Evolutionary conservation across 2,329 filamentous ascomycete species (phyloP), one percentile per base, ranked within the genome.

Genomic region (Beauveria sp.): DNA sequence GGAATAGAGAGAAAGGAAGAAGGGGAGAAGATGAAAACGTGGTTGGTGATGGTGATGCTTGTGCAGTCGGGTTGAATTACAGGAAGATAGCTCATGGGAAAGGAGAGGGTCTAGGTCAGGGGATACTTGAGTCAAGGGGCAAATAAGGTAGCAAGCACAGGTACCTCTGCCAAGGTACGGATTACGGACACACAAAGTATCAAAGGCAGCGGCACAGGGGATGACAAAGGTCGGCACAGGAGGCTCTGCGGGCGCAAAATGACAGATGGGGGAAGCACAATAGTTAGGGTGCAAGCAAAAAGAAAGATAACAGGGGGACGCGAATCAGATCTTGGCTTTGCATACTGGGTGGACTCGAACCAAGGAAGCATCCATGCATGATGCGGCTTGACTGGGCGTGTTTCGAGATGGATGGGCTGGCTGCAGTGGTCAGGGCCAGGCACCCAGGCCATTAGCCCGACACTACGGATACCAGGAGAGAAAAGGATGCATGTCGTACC

Each of bases 11-110:
- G 12, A 14, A 5, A 52, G 20, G 55, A 20, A 59, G 50, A 62
- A 12, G 46, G 20, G 51, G 34, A 47, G 38, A 52, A 49, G 69
- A 67, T 16, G 34, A 38, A 14, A 16, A 16, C 14, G 34, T 6
- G 34, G 34, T 38, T 20, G 28, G 22, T 38, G 42, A 51, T 47
- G 47, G 47, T 14, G 55, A 8, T 24, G 57, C 34, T 38, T 38
- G 34, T 38, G 45, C 2, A 20, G 26, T 34, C 8, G 40, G 22
- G 30, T 49, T 42, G 34, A 34, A 51, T 59, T 59, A 51, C 56
- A 58, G 46, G 20, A 28, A 22, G 30, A 7, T 20, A 42, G 46
- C 5, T 24, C 3, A 43, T 51, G 46, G 56, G 46, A 58, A 58
- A 51, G 47, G 56, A 42, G 46, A 51, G 46, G 20, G 55, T 38